Conservation (phyloP, 2,329 filamentous ascomycete genomes). For the Alternaria angustiovoidea region DNA sequence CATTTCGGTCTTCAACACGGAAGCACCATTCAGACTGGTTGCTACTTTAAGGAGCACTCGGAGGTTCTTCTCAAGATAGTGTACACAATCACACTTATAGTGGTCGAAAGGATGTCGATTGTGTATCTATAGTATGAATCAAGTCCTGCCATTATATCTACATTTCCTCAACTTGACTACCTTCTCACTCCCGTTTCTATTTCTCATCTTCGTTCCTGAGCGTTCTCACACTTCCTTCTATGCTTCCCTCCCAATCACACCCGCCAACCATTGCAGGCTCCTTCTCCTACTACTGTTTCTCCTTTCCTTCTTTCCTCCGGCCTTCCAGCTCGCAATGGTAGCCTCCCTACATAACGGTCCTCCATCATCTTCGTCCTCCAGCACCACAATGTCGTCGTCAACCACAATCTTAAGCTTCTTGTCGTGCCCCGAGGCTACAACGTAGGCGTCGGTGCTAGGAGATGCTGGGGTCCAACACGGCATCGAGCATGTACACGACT, state of each 20-base stretch:
- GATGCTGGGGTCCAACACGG: constrained; percentile 5
- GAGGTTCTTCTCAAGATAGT: too few species aligned
- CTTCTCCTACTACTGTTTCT: constrained; percentile 12
- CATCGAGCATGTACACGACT: constrained; percentile 20
- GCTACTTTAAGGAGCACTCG: too few species aligned
- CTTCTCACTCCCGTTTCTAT: too few species aligned
- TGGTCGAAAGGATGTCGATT: too few species aligned
- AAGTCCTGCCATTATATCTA: too few species aligned
- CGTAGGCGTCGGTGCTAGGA: not conserved
- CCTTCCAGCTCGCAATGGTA: constrained; percentile 32
- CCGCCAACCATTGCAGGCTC: constrained; percentile 20
- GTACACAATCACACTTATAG: too few species aligned
- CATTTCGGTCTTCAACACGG: too few species aligned
- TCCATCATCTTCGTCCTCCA: constrained; percentile 26
- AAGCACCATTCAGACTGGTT: too few species aligned
- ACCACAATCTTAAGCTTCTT: constrained; percentile 13
- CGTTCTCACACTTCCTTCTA: too few species aligned
- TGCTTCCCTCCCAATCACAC: constrained; percentile 6
- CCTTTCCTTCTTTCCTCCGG: constrained; percentile 7
- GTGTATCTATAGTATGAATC: too few species aligned
- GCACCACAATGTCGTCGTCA: constrained; percentile 21
- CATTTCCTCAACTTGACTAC: too few species aligned
- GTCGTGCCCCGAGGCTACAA: not conserved
- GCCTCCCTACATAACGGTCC: constrained; percentile 33
- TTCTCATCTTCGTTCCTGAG: too few species aligned